Conservation (phyloP, 2,329 filamentous ascomycete species). For the Aplosporella prunicola region DNA sequence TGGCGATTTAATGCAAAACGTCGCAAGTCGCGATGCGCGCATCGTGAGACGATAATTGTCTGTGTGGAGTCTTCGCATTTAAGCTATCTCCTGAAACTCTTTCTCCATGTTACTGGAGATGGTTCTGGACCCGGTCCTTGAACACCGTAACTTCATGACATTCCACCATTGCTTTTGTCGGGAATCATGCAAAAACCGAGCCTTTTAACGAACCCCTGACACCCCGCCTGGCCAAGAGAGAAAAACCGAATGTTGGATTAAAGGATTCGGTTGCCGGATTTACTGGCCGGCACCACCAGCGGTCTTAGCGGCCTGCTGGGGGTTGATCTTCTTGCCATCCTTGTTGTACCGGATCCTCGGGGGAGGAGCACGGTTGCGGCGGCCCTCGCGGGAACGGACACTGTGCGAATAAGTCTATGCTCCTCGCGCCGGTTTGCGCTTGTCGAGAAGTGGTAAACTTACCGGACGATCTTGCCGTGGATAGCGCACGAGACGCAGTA, state of each 20-base stretch:
- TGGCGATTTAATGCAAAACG: too few relatives aligned
- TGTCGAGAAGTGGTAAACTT: conserved; percentile 48
- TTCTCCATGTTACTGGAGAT: conserved; percentile 6
- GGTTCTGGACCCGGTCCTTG: conserved; percentile 8
- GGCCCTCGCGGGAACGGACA: conserved; percentile 92
- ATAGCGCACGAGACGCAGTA: conserved; percentile 99
- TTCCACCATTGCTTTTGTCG: conserved; percentile 10
- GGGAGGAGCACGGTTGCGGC: conserved; percentile 97
- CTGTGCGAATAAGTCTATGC: conserved; percentile 39
- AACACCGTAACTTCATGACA: conserved; percentile 12
- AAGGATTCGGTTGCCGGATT: background rate
- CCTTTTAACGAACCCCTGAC: conserved; percentile 7
- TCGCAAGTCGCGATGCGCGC: too few relatives aligned
- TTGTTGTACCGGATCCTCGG: conserved; percentile 99
- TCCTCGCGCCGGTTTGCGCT: background rate
- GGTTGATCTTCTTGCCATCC: conserved; percentile 99
- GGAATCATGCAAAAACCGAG: conserved; percentile 3
- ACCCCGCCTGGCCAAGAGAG: conserved; percentile 1
- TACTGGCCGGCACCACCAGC: conserved; percentile 20
- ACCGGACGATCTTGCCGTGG: conserved; percentile 99
- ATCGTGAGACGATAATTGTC: too few relatives aligned
- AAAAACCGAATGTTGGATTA: conserved; percentile 1
- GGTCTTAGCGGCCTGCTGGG: conserved; percentile 67
- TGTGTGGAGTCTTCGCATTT: too few relatives aligned
- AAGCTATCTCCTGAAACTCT: background rate